Evolutionary conservation across 768 basidiomycete species (phyloP), one percentile per base, ranked within the genome.

Genomic region (Suillus occidentalis): DNA sequence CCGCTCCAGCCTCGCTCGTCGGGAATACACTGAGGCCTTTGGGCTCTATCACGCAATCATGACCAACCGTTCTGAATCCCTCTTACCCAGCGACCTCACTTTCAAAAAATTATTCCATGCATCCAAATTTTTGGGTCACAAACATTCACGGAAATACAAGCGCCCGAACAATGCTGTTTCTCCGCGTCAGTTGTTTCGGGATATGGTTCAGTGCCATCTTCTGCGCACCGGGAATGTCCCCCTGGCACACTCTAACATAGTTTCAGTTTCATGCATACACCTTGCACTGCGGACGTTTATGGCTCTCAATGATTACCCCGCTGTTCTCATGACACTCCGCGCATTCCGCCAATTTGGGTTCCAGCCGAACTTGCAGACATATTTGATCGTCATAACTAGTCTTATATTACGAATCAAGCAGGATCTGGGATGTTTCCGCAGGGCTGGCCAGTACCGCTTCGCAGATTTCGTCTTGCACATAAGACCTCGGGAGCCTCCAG

Each of bases 281-380:
- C 68, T 78, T 34, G 78, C 80, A 1, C 74, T 87, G 6, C 79
- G 79, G n/a, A 74, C 79, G 0, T 84, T 85, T 67, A 71, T 87
- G 62, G 71, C 70, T 0, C 68, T 72, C 12, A 73, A 74, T 3
- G 87, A 87, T 72, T 87, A 84, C 64, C 72, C 82, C 13, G 86
- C 77, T 1, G 84, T 83, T 1, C 78, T 78, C 66, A 69, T 82
- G 55, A 73, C 73, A 20, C 63, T 87, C 10, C 74, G 72, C 28
- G 66, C 77, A 10, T 76, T 80, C 62, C 45, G 56, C 18, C 58
- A 65, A 0, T 72, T 78, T 40, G 70, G 72, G 2, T 69, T 82
- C 14, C 67, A 68, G 1, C 69, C 80, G 14, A 78, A 76, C 39
- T 67, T 77, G 8, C 74, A 72, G 50, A 79, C 79, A 2, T 85